Percentiles rank a stretch among this genome's conserved stretches.
phyloP scores from a whole-genome alignment of 306 rosid genomes.

The Quercus variabilis region DNA sequence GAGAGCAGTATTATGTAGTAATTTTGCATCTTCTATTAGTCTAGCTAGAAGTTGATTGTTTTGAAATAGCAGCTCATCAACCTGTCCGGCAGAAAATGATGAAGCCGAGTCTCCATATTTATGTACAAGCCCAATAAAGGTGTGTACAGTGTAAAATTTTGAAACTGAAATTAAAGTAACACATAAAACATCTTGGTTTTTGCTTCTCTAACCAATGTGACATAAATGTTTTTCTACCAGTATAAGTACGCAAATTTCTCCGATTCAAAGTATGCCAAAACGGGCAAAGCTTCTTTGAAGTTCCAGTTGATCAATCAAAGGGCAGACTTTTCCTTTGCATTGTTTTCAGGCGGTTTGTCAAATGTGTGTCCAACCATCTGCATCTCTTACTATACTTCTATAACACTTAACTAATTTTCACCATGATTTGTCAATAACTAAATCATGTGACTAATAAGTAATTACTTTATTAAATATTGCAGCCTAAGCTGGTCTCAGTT shows the following conservation, averaged over 20 bases:
- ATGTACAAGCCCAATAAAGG: conserved; percentile 86
- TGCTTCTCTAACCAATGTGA: conserved; percentile 13
- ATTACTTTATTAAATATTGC: conserved; percentile 21
- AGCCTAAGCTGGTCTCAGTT: conserved; percentile 71
- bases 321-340: conserved; percentile 74
- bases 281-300: conserved; percentile 54
- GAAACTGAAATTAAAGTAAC: background rate
- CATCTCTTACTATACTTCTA: no score
- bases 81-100: conserved; percentile 46
- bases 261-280: conserved; percentile 34
- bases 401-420: background rate
- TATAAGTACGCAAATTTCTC: conserved; percentile 53
- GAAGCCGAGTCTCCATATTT: conserved; percentile 50
- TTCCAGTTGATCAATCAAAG: conserved; percentile 81
- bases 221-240: conserved; percentile 40
- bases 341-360: conserved; percentile 67
- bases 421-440: background rate
- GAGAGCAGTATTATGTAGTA: no score
- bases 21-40: background rate
- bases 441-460: conserved; percentile 12
- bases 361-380: conserved; percentile 32
- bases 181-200: background rate
- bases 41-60: background rate
- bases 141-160: background rate
- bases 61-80: conserved; percentile 49